Evolutionary conservation across 306 rosid genomes (phyloP).

Genomic region (Carpinus fangiana): DNA sequence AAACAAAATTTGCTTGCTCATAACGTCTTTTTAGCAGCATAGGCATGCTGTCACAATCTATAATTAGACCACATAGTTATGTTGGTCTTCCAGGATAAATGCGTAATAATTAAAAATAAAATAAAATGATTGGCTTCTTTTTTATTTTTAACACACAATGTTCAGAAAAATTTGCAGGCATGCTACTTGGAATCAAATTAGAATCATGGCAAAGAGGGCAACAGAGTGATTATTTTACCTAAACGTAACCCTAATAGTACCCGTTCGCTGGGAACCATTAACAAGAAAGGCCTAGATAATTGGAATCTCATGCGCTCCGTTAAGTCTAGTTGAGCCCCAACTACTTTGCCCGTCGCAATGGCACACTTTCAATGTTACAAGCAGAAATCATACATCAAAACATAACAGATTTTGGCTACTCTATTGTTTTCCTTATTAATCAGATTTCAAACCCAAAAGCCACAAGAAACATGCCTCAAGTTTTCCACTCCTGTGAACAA

Average conservation of each 20-base stretch:
- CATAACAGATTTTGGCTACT: neutral
- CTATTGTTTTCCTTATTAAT: neutral
- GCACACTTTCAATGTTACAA: neutral
- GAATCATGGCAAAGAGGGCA: neutral
- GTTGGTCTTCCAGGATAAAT: neutral
- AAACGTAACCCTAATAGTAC: no score
- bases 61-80: neutral
- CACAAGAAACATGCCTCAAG: no score
- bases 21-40: neutral
- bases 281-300: no score
- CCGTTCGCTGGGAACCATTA: no score
- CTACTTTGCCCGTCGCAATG: neutral
- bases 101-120: neutral
- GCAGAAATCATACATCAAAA: neutral
- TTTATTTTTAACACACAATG: neutral
- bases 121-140: neutral
- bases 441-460: neutral
- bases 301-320: no score
- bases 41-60: conserved; percentile 1
- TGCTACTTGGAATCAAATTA: neutral
- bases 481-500: neutral
- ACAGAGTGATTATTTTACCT: no score
- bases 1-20: neutral
- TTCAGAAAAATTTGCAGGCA: neutral
- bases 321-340: neutral